Evolutionary conservation across 2,329 filamentous ascomycete species (phyloP).

Genomic region (Metarhizium guizhouense): DNA sequence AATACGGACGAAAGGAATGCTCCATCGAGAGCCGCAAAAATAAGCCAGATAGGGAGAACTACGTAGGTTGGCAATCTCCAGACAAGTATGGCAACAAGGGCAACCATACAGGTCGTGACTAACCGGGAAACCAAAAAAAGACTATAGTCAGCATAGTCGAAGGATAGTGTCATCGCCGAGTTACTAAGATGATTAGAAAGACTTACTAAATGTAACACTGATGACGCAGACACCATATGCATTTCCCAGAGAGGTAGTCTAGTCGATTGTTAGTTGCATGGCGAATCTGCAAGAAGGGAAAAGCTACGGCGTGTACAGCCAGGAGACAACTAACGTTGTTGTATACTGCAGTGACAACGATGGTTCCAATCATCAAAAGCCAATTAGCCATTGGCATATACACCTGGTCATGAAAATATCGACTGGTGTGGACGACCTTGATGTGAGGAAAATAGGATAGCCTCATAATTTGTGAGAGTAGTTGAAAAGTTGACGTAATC

Average conservation of each 20-base stretch:
- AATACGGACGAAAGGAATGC: conserved; percentile 61
- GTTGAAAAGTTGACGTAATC: conserved; percentile 66
- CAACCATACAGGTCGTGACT: conserved; percentile 64
- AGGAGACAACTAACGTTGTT: conserved; percentile 43
- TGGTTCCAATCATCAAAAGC: conserved; percentile 65
- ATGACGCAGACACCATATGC: conserved; percentile 76
- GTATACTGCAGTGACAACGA: conserved; percentile 67
- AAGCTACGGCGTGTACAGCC: too few relatives aligned
- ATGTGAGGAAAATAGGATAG: conserved; percentile 67
- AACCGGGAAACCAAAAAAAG: too few relatives aligned
- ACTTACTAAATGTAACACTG: conserved; percentile 57
- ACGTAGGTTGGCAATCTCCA: conserved; percentile 55
- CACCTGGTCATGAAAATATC: conserved; percentile 62
- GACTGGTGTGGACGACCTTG: conserved; percentile 62
- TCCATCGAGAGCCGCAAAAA: conserved; percentile 59
- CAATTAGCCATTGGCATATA: conserved; percentile 72
- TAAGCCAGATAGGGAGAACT: conserved; percentile 53
- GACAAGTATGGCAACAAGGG: conserved; percentile 61
- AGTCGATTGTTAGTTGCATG: conserved; percentile 14
- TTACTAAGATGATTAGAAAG: too few relatives aligned
- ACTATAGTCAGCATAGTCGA: too few relatives aligned
- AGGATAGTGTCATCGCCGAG: too few relatives aligned
- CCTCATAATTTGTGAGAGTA: conserved; percentile 63
- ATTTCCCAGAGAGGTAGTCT: conserved; percentile 59
- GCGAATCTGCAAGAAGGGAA: background rate